Percentiles rank a stretch among this genome's conserved stretches.
phyloP scores from a whole-genome alignment of 2,329 filamentous ascomycete species.

The Aspergillus fischeri region DNA sequence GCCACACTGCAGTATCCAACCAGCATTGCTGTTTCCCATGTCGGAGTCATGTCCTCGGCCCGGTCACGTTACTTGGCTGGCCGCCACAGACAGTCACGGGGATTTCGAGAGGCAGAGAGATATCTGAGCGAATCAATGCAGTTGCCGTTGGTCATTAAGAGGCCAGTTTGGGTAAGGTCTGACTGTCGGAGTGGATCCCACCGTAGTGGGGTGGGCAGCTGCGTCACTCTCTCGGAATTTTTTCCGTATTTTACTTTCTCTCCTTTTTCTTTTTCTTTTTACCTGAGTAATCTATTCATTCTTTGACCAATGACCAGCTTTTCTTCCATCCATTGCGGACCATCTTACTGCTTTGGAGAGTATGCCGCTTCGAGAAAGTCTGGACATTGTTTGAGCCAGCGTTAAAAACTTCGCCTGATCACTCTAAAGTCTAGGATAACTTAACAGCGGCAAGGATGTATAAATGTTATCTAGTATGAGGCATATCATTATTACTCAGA shows the following conservation, averaged over 20 bases:
- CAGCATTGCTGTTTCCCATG: not conserved
- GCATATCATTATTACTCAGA: not conserved
- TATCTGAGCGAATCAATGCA: constrained; percentile 2
- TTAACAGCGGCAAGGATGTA: not conserved
- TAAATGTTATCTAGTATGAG: not conserved
- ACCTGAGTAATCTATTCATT: not conserved
- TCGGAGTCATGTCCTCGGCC: constrained; percentile 16
- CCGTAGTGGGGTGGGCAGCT: not conserved
- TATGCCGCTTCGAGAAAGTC: not conserved
- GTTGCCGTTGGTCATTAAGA: constrained; percentile 7
- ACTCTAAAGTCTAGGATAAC: not conserved
- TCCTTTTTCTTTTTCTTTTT: not conserved
- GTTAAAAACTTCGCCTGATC: not conserved
- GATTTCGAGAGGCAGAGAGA: not conserved
- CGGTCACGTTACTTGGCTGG: constrained; percentile 23
- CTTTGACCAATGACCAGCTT: not conserved
- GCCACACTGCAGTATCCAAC: not conserved
- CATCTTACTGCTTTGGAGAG: not conserved
- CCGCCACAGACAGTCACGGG: constrained; percentile 7
- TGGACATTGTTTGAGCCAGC: not conserved
- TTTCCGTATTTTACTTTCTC: not conserved
- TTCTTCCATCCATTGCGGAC: not conserved
- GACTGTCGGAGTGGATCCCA: not conserved
- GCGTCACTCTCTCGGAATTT: constrained; percentile 5
- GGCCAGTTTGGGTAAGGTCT: not conserved